Percentiles rank a stretch among this genome's conserved stretches.
Conservation (phyloP, 495 filamentous ascomycete species). For the Aspergillus egyptiacus region DNA sequence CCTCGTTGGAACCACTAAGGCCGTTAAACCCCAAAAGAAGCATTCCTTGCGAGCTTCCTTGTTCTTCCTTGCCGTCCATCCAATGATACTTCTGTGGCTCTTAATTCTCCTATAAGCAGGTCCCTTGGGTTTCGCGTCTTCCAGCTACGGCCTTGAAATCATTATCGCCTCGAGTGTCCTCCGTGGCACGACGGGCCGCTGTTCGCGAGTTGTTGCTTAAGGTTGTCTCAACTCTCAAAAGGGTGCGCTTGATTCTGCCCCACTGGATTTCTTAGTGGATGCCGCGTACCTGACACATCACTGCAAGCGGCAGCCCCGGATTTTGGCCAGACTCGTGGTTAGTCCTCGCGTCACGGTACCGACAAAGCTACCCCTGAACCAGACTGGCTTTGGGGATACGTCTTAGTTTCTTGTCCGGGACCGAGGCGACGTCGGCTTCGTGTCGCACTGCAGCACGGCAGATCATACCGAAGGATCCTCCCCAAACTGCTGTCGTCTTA, state of each 20-base stretch:
- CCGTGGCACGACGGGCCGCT: slow-evolving; percentile 11
- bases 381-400: neutral
- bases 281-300: slow-evolving; percentile 6
- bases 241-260: slow-evolving; percentile 5
- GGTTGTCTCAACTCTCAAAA: neutral
- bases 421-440: slow-evolving; percentile 22
- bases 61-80: slow-evolving; percentile 3
- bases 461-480: slow-evolving; percentile 18
- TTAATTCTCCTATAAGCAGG: slow-evolving; percentile 10
- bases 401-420: slow-evolving; percentile 6
- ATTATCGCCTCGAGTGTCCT: neutral
- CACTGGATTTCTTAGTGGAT: neutral
- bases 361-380: slow-evolving; percentile 22
- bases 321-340: neutral
- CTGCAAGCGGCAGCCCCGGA: slow-evolving; percentile 3
- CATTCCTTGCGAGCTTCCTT: slow-evolving; percentile 3
- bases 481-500: neutral
- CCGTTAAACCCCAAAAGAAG: slow-evolving; percentile 5
- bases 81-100: slow-evolving; percentile 1
- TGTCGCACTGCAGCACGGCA: slow-evolving; percentile 18
- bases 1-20: slow-evolving; percentile 5
- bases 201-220: neutral
- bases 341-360: neutral
- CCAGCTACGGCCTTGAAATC: neutral
- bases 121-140: slow-evolving; percentile 5